Evolutionary conservation across 2,329 filamentous ascomycete species (phyloP), one percentile per base, ranked within the genome.

Genomic region (Geosmithia flava): DNA sequence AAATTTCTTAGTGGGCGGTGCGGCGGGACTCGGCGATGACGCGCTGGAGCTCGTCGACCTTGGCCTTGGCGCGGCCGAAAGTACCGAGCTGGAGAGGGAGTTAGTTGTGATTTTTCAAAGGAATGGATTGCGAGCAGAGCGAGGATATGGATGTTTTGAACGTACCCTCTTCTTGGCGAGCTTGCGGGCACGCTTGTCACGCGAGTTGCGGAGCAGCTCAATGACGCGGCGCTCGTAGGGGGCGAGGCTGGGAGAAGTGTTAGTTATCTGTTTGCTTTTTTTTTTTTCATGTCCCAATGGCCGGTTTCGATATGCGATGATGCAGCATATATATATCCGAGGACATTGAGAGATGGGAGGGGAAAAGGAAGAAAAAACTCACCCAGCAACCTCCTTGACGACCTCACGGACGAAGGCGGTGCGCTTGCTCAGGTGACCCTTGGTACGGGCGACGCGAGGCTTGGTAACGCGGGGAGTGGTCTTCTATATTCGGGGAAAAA

Each of bases 141-240:
- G n/a, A n/a, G n/a, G n/a, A n/a, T 50, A 49, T 47, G 46, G 13
- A 17, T 37, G 33, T 19, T 42, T 4, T 42, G 23, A 16, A 47
- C 39, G 60, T 81, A 91, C 86, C 73, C 91, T 84, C 87, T 95
- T 96, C 90, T 97, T 97, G 66, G 91, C 91, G 67, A 96, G 87
- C 85, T 96, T 96, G 63, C 91, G 83, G 66, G 91, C 91, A 74
- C 91, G 88, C 87, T 97, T 97, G 76, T 98, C 93, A 80, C 95
- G 94, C 78, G 81, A 85, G 86, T 98, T 98, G 66, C 93, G 88
- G 74, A 98, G 85, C 69, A 98, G 78, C 82, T 98, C 93, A 69
- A 98, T 95, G 62, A 98, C 87, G 68, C 93, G 89, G 74, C 93
- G 91, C 84, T 98, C 93, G 72, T 98, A 93, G 65, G 87, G 87